These are phyloP conservation scores for Eimeria praecox DNA, from an alignment of 169 alveolate species.

Conservation along the genomic window DNA sequence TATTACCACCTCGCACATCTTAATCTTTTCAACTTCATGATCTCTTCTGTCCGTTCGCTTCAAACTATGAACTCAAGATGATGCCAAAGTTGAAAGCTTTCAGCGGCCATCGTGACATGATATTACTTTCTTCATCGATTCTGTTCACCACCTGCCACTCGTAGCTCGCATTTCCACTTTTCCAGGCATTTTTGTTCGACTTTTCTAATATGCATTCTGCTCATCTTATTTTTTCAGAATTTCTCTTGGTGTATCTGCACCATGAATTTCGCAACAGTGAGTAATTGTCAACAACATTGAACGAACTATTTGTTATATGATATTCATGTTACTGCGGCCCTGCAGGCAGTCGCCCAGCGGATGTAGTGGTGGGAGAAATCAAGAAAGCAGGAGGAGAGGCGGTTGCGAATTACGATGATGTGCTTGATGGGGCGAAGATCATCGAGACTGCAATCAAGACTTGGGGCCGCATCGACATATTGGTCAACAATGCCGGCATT, in stretches of 20 bases:
- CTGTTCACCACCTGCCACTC: background rate
- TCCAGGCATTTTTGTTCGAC: background rate
- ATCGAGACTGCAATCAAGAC: constrained; percentile 92
- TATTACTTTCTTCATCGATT: no score
- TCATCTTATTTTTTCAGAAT: background rate
- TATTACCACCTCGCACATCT: no score
- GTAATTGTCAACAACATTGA: no score
- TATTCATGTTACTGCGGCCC: background rate
- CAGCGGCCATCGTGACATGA: no score
- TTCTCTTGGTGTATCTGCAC: background rate
- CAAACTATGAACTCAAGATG: no score
- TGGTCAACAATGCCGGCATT: constrained; percentile 95
- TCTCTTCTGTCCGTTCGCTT: no score
- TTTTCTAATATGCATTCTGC: background rate
- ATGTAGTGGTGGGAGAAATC: constrained; percentile 90
- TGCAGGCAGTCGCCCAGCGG: constrained; percentile 85
- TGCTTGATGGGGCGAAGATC: constrained; percentile 92
- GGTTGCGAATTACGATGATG: constrained; percentile 94
- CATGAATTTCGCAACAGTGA: background rate
- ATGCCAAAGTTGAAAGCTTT: no score
- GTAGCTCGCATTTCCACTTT: background rate
- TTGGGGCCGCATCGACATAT: constrained; percentile 90
- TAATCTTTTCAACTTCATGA: no score
- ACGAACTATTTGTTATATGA: no score
- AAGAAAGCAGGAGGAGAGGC: constrained; percentile 91